A percentile compares a stretch with the other conserved stretches of the same genome.
phyloP scores from a whole-genome alignment of 108 stramenopile species.

The Licmophora abbreviata region DNA sequence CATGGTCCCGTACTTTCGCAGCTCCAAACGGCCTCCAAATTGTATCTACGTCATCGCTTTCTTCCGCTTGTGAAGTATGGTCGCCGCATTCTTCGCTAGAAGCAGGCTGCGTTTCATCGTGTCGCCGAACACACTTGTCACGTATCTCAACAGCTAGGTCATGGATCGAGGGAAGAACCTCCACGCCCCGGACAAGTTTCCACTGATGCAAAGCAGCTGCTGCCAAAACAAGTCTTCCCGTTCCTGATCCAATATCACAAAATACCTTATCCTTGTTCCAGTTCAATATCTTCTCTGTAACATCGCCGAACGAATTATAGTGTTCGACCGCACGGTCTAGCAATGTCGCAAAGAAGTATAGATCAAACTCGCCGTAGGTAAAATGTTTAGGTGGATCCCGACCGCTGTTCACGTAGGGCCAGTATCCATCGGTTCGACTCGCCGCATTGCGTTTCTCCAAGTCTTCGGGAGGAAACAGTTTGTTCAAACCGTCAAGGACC shows the following conservation, averaged over 20 bases:
- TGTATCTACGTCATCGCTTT: constrained; percentile 3
- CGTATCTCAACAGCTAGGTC: constrained; percentile 31
- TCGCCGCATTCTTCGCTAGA: constrained; percentile 4
- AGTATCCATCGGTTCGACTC: constrained; percentile 77
- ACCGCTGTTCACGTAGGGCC: constrained; percentile 59
- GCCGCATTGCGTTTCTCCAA: constrained; percentile 52
- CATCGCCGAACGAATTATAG: constrained; percentile 4
- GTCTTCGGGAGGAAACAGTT: constrained; percentile 45
- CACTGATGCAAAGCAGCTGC: constrained; percentile 65
- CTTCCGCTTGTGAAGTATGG: constrained; percentile 2
- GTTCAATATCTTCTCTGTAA: neutral
- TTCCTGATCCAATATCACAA: constrained; percentile 71
- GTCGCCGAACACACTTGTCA: too few species aligned
- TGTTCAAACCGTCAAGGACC: constrained; percentile 36
- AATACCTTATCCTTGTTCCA: constrained; percentile 48
- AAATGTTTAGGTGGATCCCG: constrained; percentile 57
- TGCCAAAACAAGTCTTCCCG: constrained; percentile 65
- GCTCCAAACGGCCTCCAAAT: neutral
- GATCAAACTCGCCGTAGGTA: constrained; percentile 80
- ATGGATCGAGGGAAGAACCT: constrained; percentile 53
- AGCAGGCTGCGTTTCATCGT: neutral
- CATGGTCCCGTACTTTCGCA: too few species aligned
- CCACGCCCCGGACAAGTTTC: constrained; percentile 56
- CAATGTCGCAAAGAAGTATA: constrained; percentile 54
- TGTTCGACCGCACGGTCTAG: constrained; percentile 38